A percentile compares a stretch with the other conserved stretches of the same genome.
These are phyloP conservation scores for Phaeomoniella chlamydospora DNA, from an alignment of 2,329 filamentous ascomycete species.

Conservation along the genomic window DNA sequence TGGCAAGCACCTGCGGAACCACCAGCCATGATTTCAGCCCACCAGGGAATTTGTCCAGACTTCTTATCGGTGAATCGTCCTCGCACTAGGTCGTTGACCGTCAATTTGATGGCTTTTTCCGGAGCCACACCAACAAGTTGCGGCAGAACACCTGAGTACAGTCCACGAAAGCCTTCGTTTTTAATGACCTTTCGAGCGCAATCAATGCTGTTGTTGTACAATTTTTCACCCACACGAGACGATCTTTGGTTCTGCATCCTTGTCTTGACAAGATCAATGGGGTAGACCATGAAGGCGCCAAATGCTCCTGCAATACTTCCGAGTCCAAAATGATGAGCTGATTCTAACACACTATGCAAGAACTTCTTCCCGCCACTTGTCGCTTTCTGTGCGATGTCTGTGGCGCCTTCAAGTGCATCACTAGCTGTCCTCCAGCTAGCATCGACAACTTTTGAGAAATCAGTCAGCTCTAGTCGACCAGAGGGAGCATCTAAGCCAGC, in stretches of 20 bases:
- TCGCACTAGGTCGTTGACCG: conserved; percentile 88
- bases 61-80: conserved; percentile 59
- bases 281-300: conserved; percentile 98
- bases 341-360: conserved; percentile 54
- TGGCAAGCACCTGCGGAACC: conserved; percentile 84
- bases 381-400: conserved; percentile 33
- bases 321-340: conserved; percentile 77
- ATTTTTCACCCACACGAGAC: conserved; percentile 62
- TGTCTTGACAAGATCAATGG: conserved; percentile 96
- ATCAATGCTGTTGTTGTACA: conserved; percentile 96
- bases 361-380: conserved; percentile 42
- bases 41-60: conserved; percentile 54
- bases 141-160: conserved; percentile 90
- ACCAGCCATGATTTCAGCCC: conserved; percentile 72
- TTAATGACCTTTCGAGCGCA: conserved; percentile 85
- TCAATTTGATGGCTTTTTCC: conserved; percentile 98
- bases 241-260: conserved; percentile 94
- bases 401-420: conserved; percentile 30
- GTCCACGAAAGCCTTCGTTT: conserved; percentile 76
- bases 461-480: conserved; percentile 62
- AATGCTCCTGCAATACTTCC: conserved; percentile 89
- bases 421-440: conserved; percentile 66
- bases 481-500: conserved; percentile 83
- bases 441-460: conserved; percentile 93
- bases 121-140: conserved; percentile 97